Evolutionary conservation across 1,139 yeast genomes (phyloP).

Genomic region (Saccharomyces hybrid): DNA sequence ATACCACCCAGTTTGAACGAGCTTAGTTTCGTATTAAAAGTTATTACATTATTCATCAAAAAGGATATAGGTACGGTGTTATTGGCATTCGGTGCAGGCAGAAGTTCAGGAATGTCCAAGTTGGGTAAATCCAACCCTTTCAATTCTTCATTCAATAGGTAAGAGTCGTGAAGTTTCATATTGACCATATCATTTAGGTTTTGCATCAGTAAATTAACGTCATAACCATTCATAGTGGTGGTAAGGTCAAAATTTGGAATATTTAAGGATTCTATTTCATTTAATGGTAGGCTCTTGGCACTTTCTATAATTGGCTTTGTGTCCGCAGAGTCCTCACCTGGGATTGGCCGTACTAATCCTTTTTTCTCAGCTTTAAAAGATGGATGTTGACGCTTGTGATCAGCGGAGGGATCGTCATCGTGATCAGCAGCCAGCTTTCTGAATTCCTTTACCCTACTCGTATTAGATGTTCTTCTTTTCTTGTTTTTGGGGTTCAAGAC

Average conservation of each 20-base stretch:
- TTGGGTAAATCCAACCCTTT: conserved; percentile 39
- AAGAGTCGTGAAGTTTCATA: conserved; percentile 38
- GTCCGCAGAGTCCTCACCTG: conserved; percentile 2
- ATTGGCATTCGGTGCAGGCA: conserved; percentile 22
- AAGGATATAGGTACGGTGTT: conserved; percentile 31
- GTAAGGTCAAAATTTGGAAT: conserved; percentile 20
- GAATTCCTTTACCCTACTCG: background rate
- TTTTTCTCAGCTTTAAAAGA: conserved; percentile 1
- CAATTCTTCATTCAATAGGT: conserved; percentile 35
- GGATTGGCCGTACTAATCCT: background rate
- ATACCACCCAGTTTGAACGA: conserved; percentile 29
- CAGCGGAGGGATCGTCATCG: background rate
- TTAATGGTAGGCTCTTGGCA: background rate
- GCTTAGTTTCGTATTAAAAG: conserved; percentile 27
- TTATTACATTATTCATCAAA: conserved; percentile 27
- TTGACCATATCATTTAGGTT: conserved; percentile 42
- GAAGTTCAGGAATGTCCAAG: conserved; percentile 36
- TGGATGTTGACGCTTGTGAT: background rate
- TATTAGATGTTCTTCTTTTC: conserved; percentile 18
- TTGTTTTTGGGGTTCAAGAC: conserved; percentile 28
- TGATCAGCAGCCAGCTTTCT: background rate
- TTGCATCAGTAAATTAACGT: conserved; percentile 38
- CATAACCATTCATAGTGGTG: conserved; percentile 26
- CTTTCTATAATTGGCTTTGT: conserved; percentile 1
- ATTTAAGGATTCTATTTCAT: conserved; percentile 7